Evolutionary conservation across 805 yeast species (phyloP).

Genomic region (Kodamaea hsintzibuensis): DNA sequence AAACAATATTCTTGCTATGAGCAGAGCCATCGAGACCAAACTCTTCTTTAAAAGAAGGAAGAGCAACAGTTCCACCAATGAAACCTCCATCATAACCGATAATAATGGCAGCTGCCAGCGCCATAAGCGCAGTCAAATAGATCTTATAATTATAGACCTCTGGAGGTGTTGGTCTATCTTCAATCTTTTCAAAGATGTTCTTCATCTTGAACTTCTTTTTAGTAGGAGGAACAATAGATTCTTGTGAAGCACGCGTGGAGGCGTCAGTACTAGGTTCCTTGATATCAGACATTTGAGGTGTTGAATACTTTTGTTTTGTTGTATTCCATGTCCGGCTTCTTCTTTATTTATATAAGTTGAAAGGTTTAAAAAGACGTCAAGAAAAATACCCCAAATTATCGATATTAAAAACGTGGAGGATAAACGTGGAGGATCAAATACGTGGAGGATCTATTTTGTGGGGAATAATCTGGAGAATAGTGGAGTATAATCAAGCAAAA

Average conservation of each 20-base stretch:
- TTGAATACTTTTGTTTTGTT: background rate
- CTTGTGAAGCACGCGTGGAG: background rate
- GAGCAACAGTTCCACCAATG: slow-evolving; percentile 41
- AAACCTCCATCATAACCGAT: slow-evolving; percentile 45
- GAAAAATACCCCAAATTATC: background rate
- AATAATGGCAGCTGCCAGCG: slow-evolving; percentile 41
- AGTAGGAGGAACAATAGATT: background rate
- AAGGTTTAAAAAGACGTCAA: background rate
- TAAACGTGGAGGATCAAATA: background rate
- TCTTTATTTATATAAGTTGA: background rate
- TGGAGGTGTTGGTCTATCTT: slow-evolving; percentile 41
- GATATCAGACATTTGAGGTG: background rate
- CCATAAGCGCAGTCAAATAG: slow-evolving; percentile 36
- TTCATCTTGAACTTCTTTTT: slow-evolving; percentile 9
- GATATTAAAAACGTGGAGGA: background rate
- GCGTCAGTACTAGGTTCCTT: slow-evolving; percentile 1
- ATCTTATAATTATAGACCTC: slow-evolving; percentile 37
- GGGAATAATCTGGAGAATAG: background rate
- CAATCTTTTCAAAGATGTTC: slow-evolving; percentile 31
- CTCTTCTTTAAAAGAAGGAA: slow-evolving; percentile 31
- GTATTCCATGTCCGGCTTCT: background rate
- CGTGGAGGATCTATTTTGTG: background rate
- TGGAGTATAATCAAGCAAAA: background rate
- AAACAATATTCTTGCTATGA: slow-evolving; percentile 23
- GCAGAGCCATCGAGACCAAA: slow-evolving; percentile 28